phyloP scores from a whole-genome alignment of 352 stramenopile species.

The Globisporangium paddicum region DNA sequence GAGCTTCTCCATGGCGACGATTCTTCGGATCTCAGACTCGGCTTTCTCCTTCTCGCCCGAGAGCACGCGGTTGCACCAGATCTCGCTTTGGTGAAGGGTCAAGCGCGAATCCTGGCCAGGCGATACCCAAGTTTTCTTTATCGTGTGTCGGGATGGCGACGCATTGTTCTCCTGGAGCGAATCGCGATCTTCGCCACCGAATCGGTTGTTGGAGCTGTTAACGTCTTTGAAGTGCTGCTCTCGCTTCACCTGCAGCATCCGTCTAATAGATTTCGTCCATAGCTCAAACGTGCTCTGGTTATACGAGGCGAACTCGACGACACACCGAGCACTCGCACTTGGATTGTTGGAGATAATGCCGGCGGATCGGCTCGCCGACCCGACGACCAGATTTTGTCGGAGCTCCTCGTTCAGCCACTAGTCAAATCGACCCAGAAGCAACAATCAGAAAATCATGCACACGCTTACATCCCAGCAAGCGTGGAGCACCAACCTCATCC shows the following conservation, averaged over 20 bases:
- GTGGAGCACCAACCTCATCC: conserved; percentile 46
- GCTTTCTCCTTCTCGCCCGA: conserved; percentile 80
- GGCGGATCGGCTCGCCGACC: conserved; percentile 35
- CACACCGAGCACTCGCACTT: conserved; percentile 47
- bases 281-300: conserved; percentile 83
- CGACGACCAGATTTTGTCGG: conserved; percentile 45
- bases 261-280: conserved; percentile 80
- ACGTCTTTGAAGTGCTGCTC: conserved; percentile 26
- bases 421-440: too few relatives aligned
- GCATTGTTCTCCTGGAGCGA: conserved; percentile 10
- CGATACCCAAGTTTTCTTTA: conserved; percentile 52
- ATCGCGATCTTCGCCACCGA: conserved; percentile 3
- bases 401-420: conserved; percentile 72
- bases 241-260: conserved; percentile 55
- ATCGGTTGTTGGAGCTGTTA: conserved; percentile 1
- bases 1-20: conserved; percentile 84
- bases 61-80: conserved; percentile 81
- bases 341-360: conserved; percentile 49
- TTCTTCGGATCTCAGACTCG: conserved; percentile 74
- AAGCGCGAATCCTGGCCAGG: conserved; percentile 79
- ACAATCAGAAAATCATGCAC: too few relatives aligned
- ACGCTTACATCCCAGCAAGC: too few relatives aligned
- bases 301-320: conserved; percentile 79
- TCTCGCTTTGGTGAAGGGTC: conserved; percentile 79
- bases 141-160: conserved; percentile 6